Base-by-base conservation (phyloP, 179 eudicot genomes). In the Patellifolia procumbens region DNA sequence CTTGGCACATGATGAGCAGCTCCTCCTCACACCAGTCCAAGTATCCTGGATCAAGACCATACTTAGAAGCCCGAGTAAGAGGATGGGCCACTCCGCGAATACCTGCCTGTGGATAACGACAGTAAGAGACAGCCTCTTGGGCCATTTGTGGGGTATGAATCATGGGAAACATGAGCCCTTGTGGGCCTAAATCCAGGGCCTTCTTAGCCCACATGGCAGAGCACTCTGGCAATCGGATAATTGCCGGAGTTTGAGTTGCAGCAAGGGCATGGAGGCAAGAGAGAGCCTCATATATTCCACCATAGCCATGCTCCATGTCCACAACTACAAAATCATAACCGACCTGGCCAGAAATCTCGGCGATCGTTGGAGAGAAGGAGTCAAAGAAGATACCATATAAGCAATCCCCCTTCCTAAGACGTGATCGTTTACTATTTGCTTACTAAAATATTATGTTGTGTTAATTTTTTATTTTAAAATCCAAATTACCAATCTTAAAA, bases 91-190 rank as follows among this genome's bases (percentile, higher is more conserved):
- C 87, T 7, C 97, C 97, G 2, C 97, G 86, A 37, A 88, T 76
- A n/a, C 94, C 94, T 5, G 75, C 80, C 2, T 83, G 89, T 24
- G 92, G 94, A 71, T 86, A 90, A 2, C 86, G 84, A 76, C 92
- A 91, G 53, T 86, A 91, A 2, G 89, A 89, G n/a, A 88, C 89
- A 2, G 92, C 93, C 51, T 88, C 73, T 56, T 73, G 74, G 53
- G 97, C 93, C 65, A 82, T 34, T 62, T 88, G 81, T 0, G 89
- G 85, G 74, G 66, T 53, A 32, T 91, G 88, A 70, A 88, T 86
- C 97, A 91, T 89, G 24, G 93, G 93, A 69, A 89, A 88, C 92
- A 91, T 91, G 61, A 91, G 83, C 0, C 97, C 97, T 35, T 86
- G 89, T 0, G 97, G 94, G 70, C 97, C 94, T 7, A 90, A 76